A percentile compares a stretch with the other conserved stretches of the same genome.
Evolutionary conservation across 2,329 filamentous ascomycete genomes (phyloP).

Genomic region (Alternaria gaisen): DNA sequence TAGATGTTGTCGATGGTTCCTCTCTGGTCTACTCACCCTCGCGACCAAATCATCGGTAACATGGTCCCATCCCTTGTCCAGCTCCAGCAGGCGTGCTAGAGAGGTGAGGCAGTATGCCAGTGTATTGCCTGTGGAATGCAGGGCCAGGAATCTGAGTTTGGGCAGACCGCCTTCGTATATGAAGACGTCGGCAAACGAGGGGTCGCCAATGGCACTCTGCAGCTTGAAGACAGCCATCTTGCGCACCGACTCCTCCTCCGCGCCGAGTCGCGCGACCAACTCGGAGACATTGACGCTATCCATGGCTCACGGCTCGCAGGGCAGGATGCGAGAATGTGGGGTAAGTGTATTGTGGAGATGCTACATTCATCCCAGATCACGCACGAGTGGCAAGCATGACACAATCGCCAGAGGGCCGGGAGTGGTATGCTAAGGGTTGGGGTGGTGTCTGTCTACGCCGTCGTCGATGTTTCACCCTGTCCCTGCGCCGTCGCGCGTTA

Average conservation of each 20-base stretch:
- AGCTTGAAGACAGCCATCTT: conserved; percentile 99
- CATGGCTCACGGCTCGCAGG: conserved; percentile 50
- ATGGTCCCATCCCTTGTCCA: conserved; percentile 97
- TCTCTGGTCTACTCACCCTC: conserved; percentile 59
- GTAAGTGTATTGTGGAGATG: conserved; percentile 15
- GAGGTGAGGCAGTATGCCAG: conserved; percentile 94
- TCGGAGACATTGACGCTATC: conserved; percentile 65
- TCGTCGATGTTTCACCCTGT: conserved; percentile 13
- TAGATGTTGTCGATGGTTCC: conserved; percentile 12
- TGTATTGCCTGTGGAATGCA: conserved; percentile 89
- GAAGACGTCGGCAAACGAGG: conserved; percentile 95
- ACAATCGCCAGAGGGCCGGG: conserved; percentile 8
- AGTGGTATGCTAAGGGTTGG: conserved; percentile 9
- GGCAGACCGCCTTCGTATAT: conserved; percentile 87
- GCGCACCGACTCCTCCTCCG: conserved; percentile 83
- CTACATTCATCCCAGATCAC: conserved; percentile 26
- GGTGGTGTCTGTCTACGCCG: conserved; percentile 8
- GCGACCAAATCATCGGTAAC: conserved; percentile 77
- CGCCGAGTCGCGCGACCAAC: conserved; percentile 66
- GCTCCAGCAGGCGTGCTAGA: conserved; percentile 84
- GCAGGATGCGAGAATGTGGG: conserved; percentile 21
- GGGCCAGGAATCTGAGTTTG: conserved; percentile 81
- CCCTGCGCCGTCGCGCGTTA: conserved; percentile 23
- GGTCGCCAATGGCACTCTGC: conserved; percentile 93
- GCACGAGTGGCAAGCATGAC: conserved; percentile 13